Evolutionary conservation across 371 early-diverging fungal species (phyloP), one percentile per base, ranked within the genome.

Genomic region (Mucor piriformis): DNA sequence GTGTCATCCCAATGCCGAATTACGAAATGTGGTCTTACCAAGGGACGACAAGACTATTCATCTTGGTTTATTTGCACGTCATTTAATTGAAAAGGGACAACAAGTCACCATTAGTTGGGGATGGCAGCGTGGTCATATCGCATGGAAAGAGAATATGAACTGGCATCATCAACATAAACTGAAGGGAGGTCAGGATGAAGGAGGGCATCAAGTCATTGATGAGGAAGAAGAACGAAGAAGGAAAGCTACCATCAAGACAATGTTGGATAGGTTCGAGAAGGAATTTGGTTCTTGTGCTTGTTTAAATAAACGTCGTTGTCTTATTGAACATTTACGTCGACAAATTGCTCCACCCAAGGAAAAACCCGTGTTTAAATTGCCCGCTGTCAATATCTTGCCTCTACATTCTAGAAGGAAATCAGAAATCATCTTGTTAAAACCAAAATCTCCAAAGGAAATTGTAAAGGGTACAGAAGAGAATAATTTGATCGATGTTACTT

Each of bases 21-120:
- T 92, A 53, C 67, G 82, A 42, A 89, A 86, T 53, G 80, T 92
- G 20, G 69, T 83, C 5, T 68, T 89, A 0, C 42, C 42, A 3
- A 38, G 37, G 2, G 82, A 82, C 32, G 83, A 83, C 40, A 76
- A 64, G 18, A 69, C 72, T 21, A 76, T 91, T 12, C 83, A 88
- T 61, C 68, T 94, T 6, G 88, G 87, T 5, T 63, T 92, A 8
- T 91, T 90, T 81, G 76, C 93, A 12, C 76, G 78, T 25, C 73
- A 73, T 3, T 72, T 74, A 1, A 83, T 94, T 23, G 70, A 63
- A 23, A 75, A 80, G 20, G 88, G 87, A 21, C 81, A 90, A 52
- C 92, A 94, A 64, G 77, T 94, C 24, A 87, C 88, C 0, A 50
- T 89, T 6, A 83, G 81, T 8, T 91, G 91, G 91, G 70, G 77